phyloP scores from a whole-genome alignment of 2,329 filamentous ascomycete genomes.

The Aspergillus intermedius region DNA sequence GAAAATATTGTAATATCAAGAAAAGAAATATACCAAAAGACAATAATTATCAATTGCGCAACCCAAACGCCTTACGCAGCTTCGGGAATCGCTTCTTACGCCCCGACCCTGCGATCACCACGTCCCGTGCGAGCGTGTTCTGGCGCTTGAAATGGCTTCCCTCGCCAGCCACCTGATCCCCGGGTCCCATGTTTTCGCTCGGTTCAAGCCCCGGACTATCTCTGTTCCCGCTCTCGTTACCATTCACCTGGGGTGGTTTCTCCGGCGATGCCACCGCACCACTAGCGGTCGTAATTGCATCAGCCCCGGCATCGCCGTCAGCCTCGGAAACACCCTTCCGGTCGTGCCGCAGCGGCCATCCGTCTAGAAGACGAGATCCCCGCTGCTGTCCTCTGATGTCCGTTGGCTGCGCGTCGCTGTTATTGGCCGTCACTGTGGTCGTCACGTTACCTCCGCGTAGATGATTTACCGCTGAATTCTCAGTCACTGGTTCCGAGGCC shows the following conservation, averaged over 20 bases:
- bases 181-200: neutral
- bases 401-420: neutral
- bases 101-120: constrained; percentile 29
- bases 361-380: neutral
- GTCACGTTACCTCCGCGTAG: neutral
- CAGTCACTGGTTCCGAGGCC: constrained; percentile 34
- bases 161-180: neutral
- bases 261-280: neutral
- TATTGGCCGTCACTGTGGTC: neutral
- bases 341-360: neutral
- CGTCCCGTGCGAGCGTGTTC: constrained; percentile 15
- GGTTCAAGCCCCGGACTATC: no score
- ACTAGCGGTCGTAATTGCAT: neutral
- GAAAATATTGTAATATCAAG: neutral
- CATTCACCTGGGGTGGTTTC: neutral
- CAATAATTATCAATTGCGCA: constrained; percentile 15
- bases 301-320: neutral
- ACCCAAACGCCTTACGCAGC: constrained; percentile 40
- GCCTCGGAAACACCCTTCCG: neutral
- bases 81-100: constrained; percentile 43
- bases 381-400: neutral
- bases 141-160: neutral
- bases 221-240: no score
- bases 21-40: neutral
- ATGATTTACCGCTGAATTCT: neutral